Base-by-base conservation (phyloP, 2,329 filamentous ascomycete genomes). In the Drechslerella dactyloides region DNA sequence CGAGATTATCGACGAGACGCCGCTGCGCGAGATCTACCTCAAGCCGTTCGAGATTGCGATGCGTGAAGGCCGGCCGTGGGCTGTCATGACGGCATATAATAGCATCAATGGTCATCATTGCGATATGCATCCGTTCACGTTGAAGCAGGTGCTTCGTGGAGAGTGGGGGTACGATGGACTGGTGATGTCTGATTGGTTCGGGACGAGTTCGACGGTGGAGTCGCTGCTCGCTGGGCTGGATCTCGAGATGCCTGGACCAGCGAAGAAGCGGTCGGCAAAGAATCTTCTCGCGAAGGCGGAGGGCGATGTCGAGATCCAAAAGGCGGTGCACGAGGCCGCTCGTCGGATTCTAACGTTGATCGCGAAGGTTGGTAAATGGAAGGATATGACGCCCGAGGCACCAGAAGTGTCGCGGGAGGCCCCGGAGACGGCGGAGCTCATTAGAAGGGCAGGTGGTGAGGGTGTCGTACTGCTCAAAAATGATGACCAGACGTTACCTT, bases 41-140 rank as follows among this genome's bases (percentile, higher is more conserved):
- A 85, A 87, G 51, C 89, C 89, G 0, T 91, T 91, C 74, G 88
- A 90, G 79, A 89, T 90, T 76, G 87, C 87, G 0, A 81, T 90
- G 68, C 87, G 50, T 86, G 90, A 74, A 85, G 87, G 13, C 86
- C 88, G 62, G 87, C 87, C 1, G 88, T 87, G 86, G 58, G 86
- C 86, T 3, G 78, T 89, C 50, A 90, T 90, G 87, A 84, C 85
- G 2, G 86, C 86, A 1, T 90, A 89, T 76, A 89, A 89, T 75
- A 80, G 87, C 30, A 79, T 89, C 74, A 89, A 89, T 77, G 87
- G 87, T 2, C 78, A 84, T 2, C 53, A 84, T 82, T 72, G 68
- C 3, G 85, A 84, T n/a, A 70, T 63, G 64, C 72, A 75, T 61
- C 72, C 48, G 33, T 74, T 40, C 65, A 74, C 58, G 64, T 69